These are phyloP conservation scores for Clohesyomyces aquaticus DNA, from an alignment of 495 filamentous ascomycete genomes.

Conservation along the genomic window DNA sequence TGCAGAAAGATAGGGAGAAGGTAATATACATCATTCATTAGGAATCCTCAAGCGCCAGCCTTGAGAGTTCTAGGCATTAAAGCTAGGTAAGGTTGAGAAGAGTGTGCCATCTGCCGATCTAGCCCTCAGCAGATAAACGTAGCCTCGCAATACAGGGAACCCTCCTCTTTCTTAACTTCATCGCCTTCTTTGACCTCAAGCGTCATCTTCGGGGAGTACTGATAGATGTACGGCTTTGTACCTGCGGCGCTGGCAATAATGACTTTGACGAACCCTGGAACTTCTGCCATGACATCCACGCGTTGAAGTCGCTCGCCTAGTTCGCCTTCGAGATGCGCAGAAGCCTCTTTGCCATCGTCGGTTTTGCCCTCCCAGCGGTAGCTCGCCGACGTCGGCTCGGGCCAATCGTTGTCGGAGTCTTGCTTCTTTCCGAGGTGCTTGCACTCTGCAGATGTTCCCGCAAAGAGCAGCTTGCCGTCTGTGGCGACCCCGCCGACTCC, in stretches of 20 bases:
- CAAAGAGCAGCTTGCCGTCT: conserved; percentile 78
- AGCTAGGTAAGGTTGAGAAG: conserved; percentile 20
- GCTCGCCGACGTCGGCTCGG: conserved; percentile 73
- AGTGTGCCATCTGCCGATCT: neutral
- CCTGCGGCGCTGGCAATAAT: conserved; percentile 85
- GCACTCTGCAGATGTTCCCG: conserved; percentile 60
- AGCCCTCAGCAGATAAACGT: conserved; percentile 79
- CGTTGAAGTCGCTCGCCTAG: conserved; percentile 77
- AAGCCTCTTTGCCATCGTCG: conserved; percentile 71
- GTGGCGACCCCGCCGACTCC: conserved; percentile 80
- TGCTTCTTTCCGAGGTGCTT: conserved; percentile 68
- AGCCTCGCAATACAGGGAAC: conserved; percentile 77
- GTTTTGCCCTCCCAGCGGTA: conserved; percentile 80
- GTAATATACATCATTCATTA: conserved; percentile 19
- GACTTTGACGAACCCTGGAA: conserved; percentile 91
- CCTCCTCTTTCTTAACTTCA: conserved; percentile 74
- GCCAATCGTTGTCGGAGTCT: conserved; percentile 85
- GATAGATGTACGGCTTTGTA: conserved; percentile 96
- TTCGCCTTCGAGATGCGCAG: conserved; percentile 68
- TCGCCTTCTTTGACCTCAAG: conserved; percentile 85
- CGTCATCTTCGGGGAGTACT: conserved; percentile 72
- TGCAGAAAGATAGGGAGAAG: neutral
- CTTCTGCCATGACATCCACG: conserved; percentile 94
- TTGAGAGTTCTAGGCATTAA: conserved; percentile 27
- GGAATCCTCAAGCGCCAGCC: conserved; percentile 30